Conservation (phyloP, 2,329 filamentous ascomycete species). For the Diaporthe capsici region DNA sequence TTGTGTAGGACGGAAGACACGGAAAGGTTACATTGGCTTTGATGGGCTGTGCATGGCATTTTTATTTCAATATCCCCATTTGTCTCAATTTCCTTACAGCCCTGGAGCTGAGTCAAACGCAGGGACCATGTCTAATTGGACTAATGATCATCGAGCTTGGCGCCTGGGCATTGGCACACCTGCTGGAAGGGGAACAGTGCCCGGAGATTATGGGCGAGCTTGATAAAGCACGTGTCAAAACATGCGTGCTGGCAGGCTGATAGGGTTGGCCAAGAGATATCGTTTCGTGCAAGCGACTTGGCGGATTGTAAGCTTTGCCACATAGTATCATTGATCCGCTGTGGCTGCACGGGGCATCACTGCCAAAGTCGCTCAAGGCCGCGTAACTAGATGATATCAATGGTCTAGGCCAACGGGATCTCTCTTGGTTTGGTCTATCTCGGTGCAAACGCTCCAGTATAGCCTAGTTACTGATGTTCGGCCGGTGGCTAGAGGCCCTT, state of each 20-base stretch:
- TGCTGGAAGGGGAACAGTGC: constrained; percentile 7
- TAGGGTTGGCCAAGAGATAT: constrained; percentile 19
- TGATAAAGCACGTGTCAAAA: constrained; percentile 8
- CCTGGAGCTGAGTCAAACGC: constrained; percentile 6
- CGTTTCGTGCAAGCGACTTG: constrained; percentile 7
- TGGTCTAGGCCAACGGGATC: not conserved
- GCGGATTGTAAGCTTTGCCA: not conserved
- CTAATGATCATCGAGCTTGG: constrained; percentile 18
- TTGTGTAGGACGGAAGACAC: not conserved
- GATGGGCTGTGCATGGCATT: not conserved
- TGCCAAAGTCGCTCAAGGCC: not conserved
- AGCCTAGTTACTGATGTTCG: too few relatives aligned
- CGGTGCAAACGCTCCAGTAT: too few relatives aligned
- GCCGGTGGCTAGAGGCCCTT: too few relatives aligned
- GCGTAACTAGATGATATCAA: not conserved
- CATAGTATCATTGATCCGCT: not conserved
- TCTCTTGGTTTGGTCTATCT: not conserved
- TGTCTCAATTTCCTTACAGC: constrained; percentile 1
- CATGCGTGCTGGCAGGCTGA: constrained; percentile 7
- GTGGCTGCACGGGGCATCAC: not conserved
- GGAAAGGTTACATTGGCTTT: not conserved
- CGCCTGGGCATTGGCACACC: constrained; percentile 15
- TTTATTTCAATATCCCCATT: not conserved
- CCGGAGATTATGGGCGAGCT: constrained; percentile 19
- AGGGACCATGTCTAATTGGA: constrained; percentile 7